phyloP scores from a whole-genome alignment of 2,329 filamentous ascomycete genomes.

The Phyllachora maydis region DNA sequence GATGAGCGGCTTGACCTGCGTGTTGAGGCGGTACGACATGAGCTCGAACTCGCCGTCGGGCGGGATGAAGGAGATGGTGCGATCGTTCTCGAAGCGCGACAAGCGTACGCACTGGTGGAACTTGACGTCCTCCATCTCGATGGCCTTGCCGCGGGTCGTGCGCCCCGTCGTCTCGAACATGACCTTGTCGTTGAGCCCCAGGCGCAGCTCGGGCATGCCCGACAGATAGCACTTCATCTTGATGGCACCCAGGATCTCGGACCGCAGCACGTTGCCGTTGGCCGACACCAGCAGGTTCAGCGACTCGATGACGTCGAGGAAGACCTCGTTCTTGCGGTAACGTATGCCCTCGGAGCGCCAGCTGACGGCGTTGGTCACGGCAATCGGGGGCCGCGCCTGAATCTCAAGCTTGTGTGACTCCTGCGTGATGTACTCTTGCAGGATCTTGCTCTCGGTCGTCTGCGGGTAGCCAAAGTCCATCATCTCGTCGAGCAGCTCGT shows the following conservation, averaged over 20 bases:
- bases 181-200: slow-evolving; percentile 95
- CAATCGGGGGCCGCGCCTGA: slow-evolving; percentile 87
- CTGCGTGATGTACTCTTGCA: slow-evolving; percentile 98
- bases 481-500: slow-evolving; percentile 97
- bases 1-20: slow-evolving; percentile 92
- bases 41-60: slow-evolving; percentile 97
- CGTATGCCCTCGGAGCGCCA: slow-evolving; percentile 97
- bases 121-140: slow-evolving; percentile 99
- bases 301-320: slow-evolving; percentile 91
- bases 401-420: slow-evolving; percentile 97
- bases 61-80: slow-evolving; percentile 96
- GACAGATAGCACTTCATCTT: slow-evolving; percentile 99
- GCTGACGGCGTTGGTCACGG: slow-evolving; percentile 92
- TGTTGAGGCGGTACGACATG: slow-evolving; percentile 98
- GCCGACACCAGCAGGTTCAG: slow-evolving; percentile 88
- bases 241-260: slow-evolving; percentile 88
- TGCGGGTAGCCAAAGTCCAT: slow-evolving; percentile 99
- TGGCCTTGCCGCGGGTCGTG: slow-evolving; percentile 84
- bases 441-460: slow-evolving; percentile 93
- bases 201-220: slow-evolving; percentile 87
- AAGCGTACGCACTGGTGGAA: slow-evolving; percentile 97
- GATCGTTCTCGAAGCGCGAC: slow-evolving; percentile 92
- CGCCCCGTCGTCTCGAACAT: slow-evolving; percentile 98
- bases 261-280: slow-evolving; percentile 85
- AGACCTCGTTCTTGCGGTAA: slow-evolving; percentile 98